These are phyloP conservation scores for Podospora comata DNA, from an alignment of 495 filamentous ascomycete species.

Conservation along the genomic window DNA sequence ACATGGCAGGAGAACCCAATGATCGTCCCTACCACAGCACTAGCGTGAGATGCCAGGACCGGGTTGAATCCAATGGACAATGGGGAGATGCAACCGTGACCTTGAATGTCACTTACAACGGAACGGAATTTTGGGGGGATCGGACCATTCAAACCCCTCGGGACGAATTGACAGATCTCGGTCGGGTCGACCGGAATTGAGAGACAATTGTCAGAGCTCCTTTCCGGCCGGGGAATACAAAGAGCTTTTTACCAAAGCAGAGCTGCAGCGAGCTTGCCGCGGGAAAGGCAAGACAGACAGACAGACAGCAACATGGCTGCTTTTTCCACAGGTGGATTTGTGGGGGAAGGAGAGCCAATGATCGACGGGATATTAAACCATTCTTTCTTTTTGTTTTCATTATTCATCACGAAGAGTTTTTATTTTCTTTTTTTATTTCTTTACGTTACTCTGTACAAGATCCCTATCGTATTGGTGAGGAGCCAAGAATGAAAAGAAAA, in stretches of 20 bases:
- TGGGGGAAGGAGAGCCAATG: constrained; percentile 1
- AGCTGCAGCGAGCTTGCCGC: neutral
- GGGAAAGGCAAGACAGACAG: neutral
- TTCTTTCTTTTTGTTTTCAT: neutral
- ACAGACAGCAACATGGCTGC: constrained; percentile 1
- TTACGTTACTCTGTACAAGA: neutral
- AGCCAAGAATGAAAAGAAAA: neutral
- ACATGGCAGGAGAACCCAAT: neutral
- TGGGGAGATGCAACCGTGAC: neutral
- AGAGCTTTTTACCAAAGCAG: neutral
- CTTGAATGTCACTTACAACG: neutral
- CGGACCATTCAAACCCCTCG: neutral
- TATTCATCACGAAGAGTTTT: neutral
- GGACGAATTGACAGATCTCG: neutral
- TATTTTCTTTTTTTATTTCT: neutral
- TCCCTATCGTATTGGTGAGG: neutral
- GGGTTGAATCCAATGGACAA: neutral
- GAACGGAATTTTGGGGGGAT: too few relatives aligned
- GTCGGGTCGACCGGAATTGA: neutral
- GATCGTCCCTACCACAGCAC: neutral
- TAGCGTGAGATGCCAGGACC: neutral
- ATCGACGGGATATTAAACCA: neutral
- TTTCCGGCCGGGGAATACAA: neutral
- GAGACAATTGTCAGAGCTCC: neutral
- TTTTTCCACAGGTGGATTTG: neutral